Base-by-base conservation (phyloP, 2,329 filamentous ascomycete species). In the Stromatinia cepivora region DNA sequence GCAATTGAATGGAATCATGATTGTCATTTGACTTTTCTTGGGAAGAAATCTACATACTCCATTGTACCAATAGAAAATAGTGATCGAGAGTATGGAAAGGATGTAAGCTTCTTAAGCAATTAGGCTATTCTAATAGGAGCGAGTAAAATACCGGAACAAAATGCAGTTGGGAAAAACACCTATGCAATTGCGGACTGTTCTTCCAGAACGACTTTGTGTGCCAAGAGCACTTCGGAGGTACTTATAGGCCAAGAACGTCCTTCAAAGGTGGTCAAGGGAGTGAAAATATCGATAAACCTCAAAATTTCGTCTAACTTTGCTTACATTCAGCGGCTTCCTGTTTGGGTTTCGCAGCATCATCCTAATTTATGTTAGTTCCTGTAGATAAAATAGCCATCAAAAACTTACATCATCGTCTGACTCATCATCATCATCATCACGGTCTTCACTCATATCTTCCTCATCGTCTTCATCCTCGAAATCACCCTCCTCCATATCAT, bases 311-410 rank as follows among this genome's bases (percentile, higher is more conserved):
- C 86, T 88, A 97, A 84, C 92, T 96, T 84, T 96, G 93, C 87
- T 97, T 97, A 89, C 93, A 97, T 84, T 97, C 93, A 75, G 93
- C 92, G 75, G 93, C 90, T 83, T 97, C 93, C 83, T 95, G 93
- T 86, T 96, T 96, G 70, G 93, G 93, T 86, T 94, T 96, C 76
- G 91, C 90, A 73, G 88, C 88, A 79, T 94, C 92, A 79, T 96
- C 92, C 92, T 96, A 75, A n/a, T 66, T 58, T 68, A 71, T 75
- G 76, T 79, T 73, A 75, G 73, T 25, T 67, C 13, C 36, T 54
- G 48, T 25, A 36, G 15, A 64, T 20, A 69, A 42, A 56, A 56
- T 65, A n/a, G 62, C 4, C 11, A n/a, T n/a, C 17, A 9, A 48
- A 5, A 56, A 75, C 85, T 81, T 82, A 91, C 90, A 79, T 92